phyloP scores from a whole-genome alignment of 768 basidiomycete species.

The Boletus pseudopeckii region DNA sequence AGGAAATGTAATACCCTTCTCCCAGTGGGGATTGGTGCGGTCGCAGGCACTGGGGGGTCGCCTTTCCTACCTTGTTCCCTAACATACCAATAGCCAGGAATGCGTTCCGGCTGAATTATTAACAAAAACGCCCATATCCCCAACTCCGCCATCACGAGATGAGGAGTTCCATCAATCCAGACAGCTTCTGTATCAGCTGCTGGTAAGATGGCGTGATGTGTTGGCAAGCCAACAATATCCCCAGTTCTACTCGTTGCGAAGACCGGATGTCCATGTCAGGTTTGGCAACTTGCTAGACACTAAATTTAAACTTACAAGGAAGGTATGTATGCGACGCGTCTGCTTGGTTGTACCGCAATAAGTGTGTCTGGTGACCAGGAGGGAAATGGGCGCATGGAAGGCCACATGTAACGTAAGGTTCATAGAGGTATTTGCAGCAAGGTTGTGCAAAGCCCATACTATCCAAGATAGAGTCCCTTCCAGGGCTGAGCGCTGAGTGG shows the following conservation, averaged over 20 bases:
- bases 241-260: conserved; percentile 7
- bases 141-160: conserved; percentile 32
- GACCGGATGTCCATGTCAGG: background rate
- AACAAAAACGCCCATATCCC: conserved; percentile 29
- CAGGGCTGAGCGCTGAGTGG: conserved; percentile 47
- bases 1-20: conserved; percentile 59
- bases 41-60: conserved; percentile 31
- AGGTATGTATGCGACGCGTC: conserved; percentile 19
- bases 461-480: conserved; percentile 46
- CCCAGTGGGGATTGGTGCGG: conserved; percentile 36
- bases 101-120: conserved; percentile 37
- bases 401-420: conserved; percentile 35
- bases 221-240: conserved; percentile 4
- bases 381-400: conserved; percentile 39
- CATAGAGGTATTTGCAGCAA: conserved; percentile 49
- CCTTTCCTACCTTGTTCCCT: conserved; percentile 44
- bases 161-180: conserved; percentile 33
- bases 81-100: conserved; percentile 59
- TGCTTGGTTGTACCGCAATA: conserved; percentile 36
- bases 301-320: conserved; percentile 15
- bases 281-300: background rate
- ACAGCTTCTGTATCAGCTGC: conserved; percentile 17
- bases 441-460: conserved; percentile 35
- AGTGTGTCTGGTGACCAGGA: conserved; percentile 45
- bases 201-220: conserved; percentile 8